Base-by-base conservation (phyloP, 306 rosid genomes). In the Quercus cerris region DNA sequence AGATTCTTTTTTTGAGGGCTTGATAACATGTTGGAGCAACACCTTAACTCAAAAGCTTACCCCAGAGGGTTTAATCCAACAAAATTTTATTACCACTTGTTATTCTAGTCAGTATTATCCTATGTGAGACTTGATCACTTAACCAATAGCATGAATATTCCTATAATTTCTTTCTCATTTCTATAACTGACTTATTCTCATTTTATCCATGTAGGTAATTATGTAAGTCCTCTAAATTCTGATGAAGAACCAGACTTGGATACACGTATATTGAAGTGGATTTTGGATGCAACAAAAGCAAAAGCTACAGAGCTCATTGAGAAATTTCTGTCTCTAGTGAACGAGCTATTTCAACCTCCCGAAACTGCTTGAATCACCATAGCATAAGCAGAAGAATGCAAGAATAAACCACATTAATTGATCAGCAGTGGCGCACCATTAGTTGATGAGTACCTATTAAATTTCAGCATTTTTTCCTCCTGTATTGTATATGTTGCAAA, bases 311-410 rank as follows among this genome's bases (percentile, higher is more conserved):
- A 90, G 59, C 86, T 94, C 56, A 27, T 90, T 1, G 89, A 84
- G 78, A 87, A 75, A 15, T 90, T 94, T 61, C 81, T 66, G n/a
- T 82, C 84, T 18, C 93, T 90, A 38, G 25, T 86, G 87, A 85
- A 82, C 73, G 84, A 85, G 68, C 55, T 90, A 17, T 81, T 88
- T 81, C 82, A 76, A 31, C 77, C 72, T 25, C 83, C 84, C 82
- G 78, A n/a, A 62, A 10, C 75, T 7, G 67, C 20, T 14, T 76
- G 84, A 31, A 88, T 73, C 56, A 58, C 19, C 38, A 3, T 38
- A 49, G 20, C 17, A 27, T 33, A 27, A 15, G 30, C 38, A 5
- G 57, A 56, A 25, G 12, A 55, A 67, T 28, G 27, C 33, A 7
- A 10, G 49, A 31, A 30, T 7, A 31, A 66, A 30, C 49, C 46